Evolutionary conservation across 176 grass and related monocot species (phyloP), one percentile per base, ranked within the genome.

Genomic region (Tillandsia fasciculata): DNA sequence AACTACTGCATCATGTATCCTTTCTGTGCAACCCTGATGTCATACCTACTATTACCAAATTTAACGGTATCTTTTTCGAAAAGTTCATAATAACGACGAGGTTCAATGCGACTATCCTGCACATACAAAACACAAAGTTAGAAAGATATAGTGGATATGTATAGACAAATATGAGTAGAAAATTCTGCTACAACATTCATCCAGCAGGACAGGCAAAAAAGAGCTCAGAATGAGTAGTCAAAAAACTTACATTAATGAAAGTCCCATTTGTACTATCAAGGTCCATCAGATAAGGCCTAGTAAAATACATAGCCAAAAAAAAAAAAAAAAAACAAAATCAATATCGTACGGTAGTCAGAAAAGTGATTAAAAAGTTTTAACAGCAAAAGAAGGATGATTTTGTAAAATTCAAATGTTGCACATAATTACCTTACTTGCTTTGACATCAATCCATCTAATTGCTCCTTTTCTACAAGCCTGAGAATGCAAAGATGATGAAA

Each of bases 11-110:
- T 51, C 51, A n/a, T 33, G 42, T 11, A 59, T 64, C 1, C 1
- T 58, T 73, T 67, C 13, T 51, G 50, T 52, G 28, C 50, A 68
- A 27, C 10, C 59, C 61, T 53, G 66, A 18, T 73, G 48, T 6
- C 81, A 74, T 93, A 93, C 94, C 94, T 93, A 58, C 94, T 93
- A 68, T 90, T 93, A 76, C 94, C 94, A 76, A 99, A 99, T 74
- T 83, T 87, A 64, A 99, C 79, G 26, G 85, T 99, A 72, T 93
- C 94, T 72, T 92, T 99, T 83, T 99, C 90, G 17, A 99, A 93
- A 51, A 99, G 84, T 78, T 90, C 89, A 42, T 99, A 99, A 76
- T 93, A 99, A 65, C 94, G 87, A 26, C 83, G 80, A 69, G 94
- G 82, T 61, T 99, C 94, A 54, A 93, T 49, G 48, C 87, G 90